These are phyloP conservation scores for Papiliotrema flavescens DNA, from an alignment of 1,284 basidiomycete genomes.

Conservation along the genomic window DNA sequence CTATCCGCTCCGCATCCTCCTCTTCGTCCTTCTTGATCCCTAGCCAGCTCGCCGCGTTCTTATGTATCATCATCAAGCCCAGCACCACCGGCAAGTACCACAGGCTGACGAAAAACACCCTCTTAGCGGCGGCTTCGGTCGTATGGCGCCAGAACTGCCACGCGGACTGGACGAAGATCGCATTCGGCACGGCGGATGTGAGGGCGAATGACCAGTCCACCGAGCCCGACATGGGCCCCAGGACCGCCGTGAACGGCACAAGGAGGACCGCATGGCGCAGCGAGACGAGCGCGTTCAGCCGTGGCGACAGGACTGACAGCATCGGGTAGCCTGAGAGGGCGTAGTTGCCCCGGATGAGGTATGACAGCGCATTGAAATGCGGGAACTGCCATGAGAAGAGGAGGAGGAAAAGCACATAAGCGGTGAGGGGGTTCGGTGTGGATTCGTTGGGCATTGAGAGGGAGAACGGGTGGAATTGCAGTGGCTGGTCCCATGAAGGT, in stretches of 20 bases:
- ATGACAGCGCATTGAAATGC: conserved; percentile 92
- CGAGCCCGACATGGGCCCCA: conserved; percentile 79
- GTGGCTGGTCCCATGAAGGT: conserved; percentile 59
- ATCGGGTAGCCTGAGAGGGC: conserved; percentile 92
- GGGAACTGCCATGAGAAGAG: conserved; percentile 99
- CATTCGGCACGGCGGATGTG: conserved; percentile 73
- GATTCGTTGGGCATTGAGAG: conserved; percentile 18
- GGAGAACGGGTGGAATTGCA: conserved; percentile 44
- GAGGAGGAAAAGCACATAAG: conserved; percentile 70
- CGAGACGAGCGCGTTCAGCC: conserved; percentile 78
- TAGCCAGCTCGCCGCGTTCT: conserved; percentile 72
- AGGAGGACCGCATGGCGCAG: conserved; percentile 78
- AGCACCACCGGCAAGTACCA: conserved; percentile 90
- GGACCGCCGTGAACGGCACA: conserved; percentile 71
- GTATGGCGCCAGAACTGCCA: conserved; percentile 67
- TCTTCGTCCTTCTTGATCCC: conserved; percentile 30
- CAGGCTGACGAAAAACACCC: conserved; percentile 75
- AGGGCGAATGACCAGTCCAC: conserved; percentile 84
- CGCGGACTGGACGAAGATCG: conserved; percentile 65
- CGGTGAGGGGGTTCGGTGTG: conserved; percentile 64
- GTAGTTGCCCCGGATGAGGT: conserved; percentile 83
- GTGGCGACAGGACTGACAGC: conserved; percentile 78
- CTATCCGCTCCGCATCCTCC: conserved; percentile 17
- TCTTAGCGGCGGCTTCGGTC: conserved; percentile 71
- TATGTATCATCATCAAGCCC: conserved; percentile 91